These are phyloP conservation scores for Torrubiella hemipterigena DNA, from an alignment of 2,329 filamentous ascomycete species.

Conservation along the genomic window DNA sequence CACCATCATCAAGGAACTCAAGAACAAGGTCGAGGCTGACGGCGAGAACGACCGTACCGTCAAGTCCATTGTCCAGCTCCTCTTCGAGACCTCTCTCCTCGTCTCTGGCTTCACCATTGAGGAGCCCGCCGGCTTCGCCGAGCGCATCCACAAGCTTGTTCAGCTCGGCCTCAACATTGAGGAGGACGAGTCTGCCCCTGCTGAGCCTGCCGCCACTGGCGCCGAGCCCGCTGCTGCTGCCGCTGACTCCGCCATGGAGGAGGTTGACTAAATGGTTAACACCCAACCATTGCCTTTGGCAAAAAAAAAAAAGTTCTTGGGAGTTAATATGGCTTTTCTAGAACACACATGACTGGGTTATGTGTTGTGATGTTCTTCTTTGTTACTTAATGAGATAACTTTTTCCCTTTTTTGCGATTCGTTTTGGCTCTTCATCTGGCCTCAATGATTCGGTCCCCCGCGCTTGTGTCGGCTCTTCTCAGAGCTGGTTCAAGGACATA, in stretches of 20 bases:
- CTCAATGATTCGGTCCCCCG: constrained; percentile 17
- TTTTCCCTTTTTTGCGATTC: constrained; percentile 18
- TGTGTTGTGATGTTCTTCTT: constrained; percentile 3
- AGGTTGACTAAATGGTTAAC: constrained; percentile 71
- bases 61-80: constrained; percentile 96
- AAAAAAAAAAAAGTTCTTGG: constrained; percentile 25
- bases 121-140: constrained; percentile 92
- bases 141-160: constrained; percentile 99
- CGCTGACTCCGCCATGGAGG: constrained; percentile 96
- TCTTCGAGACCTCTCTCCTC: constrained; percentile 97
- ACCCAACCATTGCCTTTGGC: constrained; percentile 16
- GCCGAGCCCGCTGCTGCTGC: constrained; percentile 48
- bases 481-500: constrained; percentile 12
- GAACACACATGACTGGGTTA: constrained; percentile 5
- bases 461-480: constrained; percentile 2
- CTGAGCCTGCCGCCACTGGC: constrained; percentile 42
- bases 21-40: constrained; percentile 96
- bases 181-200: constrained; percentile 67
- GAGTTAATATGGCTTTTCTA: constrained; percentile 23
- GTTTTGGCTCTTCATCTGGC: constrained; percentile 18
- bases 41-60: constrained; percentile 98
- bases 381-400: constrained; percentile 19
- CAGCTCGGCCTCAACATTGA: constrained; percentile 96
- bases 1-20: constrained; percentile 95
- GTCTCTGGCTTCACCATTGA: constrained; percentile 99